Base-by-base conservation (phyloP, 164 flowering plant species). In the Dillenia turbinata region DNA sequence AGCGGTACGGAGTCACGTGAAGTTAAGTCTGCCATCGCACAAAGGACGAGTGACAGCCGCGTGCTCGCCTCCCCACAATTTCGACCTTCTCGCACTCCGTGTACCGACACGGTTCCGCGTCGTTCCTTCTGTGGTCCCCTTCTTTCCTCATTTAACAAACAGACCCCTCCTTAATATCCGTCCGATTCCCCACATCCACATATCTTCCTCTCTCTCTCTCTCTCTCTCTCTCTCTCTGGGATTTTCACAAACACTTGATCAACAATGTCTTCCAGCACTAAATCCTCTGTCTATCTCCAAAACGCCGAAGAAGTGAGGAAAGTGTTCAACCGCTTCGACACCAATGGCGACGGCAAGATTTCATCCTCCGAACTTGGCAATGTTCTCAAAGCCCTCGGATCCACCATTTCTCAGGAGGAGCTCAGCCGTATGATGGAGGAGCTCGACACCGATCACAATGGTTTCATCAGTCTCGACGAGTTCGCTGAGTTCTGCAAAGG, bases 371-470 rank as follows among this genome's bases (percentile, higher is more conserved):
- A 58, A 57, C 64, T 73, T 56, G 9, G 11, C 5, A 51, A 44
- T n/a, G 69, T 69, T 24, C 26, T 76, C 12, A 16, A 15, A 1
- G 71, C 73, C 19, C 71, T 76, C 24, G 79, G 79, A 58, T 54
- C 69, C 47, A 64, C 59, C 13, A 56, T 66, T 11, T 58, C 75
- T 2, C 12, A 10, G 10, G 66, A 66, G 43, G 73, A 76, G n/a
- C 47, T 72, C 57, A 14, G 44, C 52, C 58, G 53, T 9, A 70
- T 69, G 61, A 69, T 76, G 71, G 69, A 47, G 14, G 76, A 69
- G 47, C 60, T 76, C 19, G 79, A 76, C 58, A 52, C 54, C 43
- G 73, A 76, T 47, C 50, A 63, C 15, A 76, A 76, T 65, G 69
- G 74, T 10, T 56, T 46, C 54, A 61, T 76, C 17, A 62, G 56